Evolutionary conservation across 208 protist species (phyloP).

Genomic region (Acanthamoeba rhysodes): DNA sequence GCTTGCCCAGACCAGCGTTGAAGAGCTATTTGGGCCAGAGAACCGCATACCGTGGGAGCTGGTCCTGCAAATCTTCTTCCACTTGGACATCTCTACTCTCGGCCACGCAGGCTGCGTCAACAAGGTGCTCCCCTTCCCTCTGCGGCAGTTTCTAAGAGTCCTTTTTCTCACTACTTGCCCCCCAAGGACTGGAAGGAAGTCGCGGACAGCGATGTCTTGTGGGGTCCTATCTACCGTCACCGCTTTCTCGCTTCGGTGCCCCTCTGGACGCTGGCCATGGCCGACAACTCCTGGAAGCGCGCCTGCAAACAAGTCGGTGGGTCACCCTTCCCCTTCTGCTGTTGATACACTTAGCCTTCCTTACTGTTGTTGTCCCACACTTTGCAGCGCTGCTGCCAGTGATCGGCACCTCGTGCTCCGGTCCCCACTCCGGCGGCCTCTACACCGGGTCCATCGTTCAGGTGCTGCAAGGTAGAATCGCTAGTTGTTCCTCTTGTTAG

Average conservation of each 20-base stretch:
- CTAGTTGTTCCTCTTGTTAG: not conserved
- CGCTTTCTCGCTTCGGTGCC: not conserved
- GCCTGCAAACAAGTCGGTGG: not conserved
- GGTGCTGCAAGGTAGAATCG: not conserved
- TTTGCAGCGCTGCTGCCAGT: not conserved
- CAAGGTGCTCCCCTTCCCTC: not conserved
- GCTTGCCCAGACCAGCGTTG: not conserved
- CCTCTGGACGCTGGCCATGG: not conserved
- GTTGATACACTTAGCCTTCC: not conserved
- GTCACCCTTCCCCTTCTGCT: not conserved
- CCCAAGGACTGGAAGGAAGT: not conserved
- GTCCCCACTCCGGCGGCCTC: not conserved
- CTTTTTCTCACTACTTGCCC: not conserved
- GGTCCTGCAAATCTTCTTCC: not conserved
- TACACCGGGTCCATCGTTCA: not conserved
- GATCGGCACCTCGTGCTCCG: not conserved
- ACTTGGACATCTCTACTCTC: not conserved
- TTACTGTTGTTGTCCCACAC: not conserved
- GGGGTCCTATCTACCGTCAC: not conserved
- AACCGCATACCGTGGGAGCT: slow-evolving; percentile 8
- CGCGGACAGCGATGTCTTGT: not conserved
- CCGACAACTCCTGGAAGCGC: not conserved
- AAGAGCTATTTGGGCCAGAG: not conserved
- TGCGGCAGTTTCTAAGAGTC: not conserved
- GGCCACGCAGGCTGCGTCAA: not conserved